Evolutionary conservation across 371 early-diverging fungal species (phyloP).

Genomic region (Mortierella sp.): DNA sequence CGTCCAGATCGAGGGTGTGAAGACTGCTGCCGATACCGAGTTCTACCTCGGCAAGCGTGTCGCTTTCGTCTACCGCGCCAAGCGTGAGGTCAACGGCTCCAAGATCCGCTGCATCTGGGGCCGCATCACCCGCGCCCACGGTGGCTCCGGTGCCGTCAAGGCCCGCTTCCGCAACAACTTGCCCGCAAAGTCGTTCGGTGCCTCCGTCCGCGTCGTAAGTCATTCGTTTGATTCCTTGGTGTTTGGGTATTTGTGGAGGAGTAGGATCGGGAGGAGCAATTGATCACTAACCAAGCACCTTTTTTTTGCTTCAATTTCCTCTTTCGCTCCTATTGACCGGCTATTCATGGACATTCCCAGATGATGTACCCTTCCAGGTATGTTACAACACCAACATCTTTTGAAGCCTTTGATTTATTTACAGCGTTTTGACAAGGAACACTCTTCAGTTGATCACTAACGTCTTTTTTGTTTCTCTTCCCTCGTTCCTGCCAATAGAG

Average conservation of each 20-base stretch:
- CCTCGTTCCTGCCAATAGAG: constrained; percentile 15
- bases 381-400: neutral
- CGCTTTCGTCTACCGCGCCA: constrained; percentile 83
- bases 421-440: neutral
- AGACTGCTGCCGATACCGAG: constrained; percentile 80
- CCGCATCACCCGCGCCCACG: constrained; percentile 94
- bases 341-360: constrained; percentile 14
- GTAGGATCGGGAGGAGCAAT: too few relatives aligned
- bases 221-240: constrained; percentile 13
- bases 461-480: neutral
- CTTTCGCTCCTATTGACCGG: neutral
- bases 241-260: too few relatives aligned
- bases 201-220: constrained; percentile 91
- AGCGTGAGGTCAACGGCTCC: constrained; percentile 91
- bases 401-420: neutral
- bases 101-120: constrained; percentile 98
- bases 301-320: neutral
- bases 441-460: neutral
- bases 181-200: constrained; percentile 95
- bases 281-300: neutral
- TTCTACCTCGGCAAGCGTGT: constrained; percentile 94
- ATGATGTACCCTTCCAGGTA: constrained; percentile 54
- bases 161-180: constrained; percentile 98
- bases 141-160: constrained; percentile 95
- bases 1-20: constrained; percentile 94